phyloP scores from a whole-genome alignment of 2,329 filamentous ascomycete genomes.

The Fusarium tjaetaba region DNA sequence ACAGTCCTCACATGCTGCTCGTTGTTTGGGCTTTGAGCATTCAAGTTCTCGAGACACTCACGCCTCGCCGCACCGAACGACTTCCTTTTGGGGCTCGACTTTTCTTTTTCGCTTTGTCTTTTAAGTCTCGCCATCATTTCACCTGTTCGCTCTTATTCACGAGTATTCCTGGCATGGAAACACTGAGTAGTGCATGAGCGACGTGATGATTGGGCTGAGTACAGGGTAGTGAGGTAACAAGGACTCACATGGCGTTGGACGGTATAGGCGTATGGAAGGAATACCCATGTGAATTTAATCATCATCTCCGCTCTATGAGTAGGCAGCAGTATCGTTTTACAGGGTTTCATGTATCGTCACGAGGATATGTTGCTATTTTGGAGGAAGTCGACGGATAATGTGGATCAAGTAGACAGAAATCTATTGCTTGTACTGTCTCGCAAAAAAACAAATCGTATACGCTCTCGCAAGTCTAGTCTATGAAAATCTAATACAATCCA shows the following conservation, averaged over 20 bases:
- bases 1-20: no score
- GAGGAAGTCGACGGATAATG: not conserved
- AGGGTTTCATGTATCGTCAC: not conserved
- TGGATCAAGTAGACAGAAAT: not conserved
- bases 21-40: not conserved
- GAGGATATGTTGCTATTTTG: no score
- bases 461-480: constrained; percentile 6
- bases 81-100: not conserved
- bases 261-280: not conserved
- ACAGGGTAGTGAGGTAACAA: not conserved
- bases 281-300: not conserved
- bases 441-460: constrained; percentile 1
- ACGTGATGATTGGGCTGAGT: not conserved
- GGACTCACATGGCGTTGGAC: not conserved
- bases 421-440: constrained; percentile 17
- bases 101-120: not conserved
- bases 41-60: not conserved
- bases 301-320: not conserved
- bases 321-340: not conserved
- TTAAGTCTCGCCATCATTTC: not conserved
- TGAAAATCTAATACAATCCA: constrained; percentile 45
- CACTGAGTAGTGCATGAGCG: not conserved
- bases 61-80: not conserved
- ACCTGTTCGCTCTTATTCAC: not conserved
- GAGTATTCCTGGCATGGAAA: not conserved